Evolutionary conservation across 2,329 filamentous ascomycete species (phyloP).

Genomic region (Zymoseptoria tritici): DNA sequence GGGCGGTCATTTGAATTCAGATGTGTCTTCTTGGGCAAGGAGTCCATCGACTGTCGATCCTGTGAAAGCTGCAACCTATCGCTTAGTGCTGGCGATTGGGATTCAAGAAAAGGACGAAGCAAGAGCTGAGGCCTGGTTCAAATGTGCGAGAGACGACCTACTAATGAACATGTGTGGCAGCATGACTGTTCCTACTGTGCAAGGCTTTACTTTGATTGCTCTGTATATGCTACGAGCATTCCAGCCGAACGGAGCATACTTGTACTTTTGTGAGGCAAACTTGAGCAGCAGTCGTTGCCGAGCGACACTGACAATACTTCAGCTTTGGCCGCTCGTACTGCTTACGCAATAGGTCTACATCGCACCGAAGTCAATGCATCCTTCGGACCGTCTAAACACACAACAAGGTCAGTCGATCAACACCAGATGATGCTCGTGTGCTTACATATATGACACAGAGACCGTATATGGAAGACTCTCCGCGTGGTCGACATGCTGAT

Average conservation of each 20-base stretch:
- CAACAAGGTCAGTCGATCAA: conserved; percentile 3
- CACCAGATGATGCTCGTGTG: neutral
- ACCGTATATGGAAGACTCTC: conserved; percentile 48
- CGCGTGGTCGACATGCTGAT: conserved; percentile 47
- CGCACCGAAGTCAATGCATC: conserved; percentile 46
- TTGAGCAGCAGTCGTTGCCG: neutral
- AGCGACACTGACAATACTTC: neutral
- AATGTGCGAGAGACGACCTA: conserved; percentile 38
- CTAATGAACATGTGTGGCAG: conserved; percentile 42
- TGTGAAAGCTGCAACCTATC: conserved; percentile 39
- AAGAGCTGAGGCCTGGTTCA: conserved; percentile 42
- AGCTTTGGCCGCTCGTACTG: conserved; percentile 42
- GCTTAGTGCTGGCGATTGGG: conserved; percentile 46
- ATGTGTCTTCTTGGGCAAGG: conserved; percentile 25
- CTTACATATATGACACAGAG: conserved; percentile 23
- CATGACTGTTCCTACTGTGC: conserved; percentile 45
- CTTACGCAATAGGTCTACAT: conserved; percentile 47
- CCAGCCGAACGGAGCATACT: conserved; percentile 46
- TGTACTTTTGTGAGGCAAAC: conserved; percentile 38
- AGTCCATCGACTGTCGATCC: conserved; percentile 4
- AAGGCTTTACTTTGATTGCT: conserved; percentile 45
- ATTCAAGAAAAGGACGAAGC: conserved; percentile 37
- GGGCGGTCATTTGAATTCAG: conserved; percentile 26
- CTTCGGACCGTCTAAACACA: conserved; percentile 37
- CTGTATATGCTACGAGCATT: conserved; percentile 47